These are phyloP conservation scores for Pseudozyma hubeiensis DNA, from an alignment of 1,284 basidiomycete species.

Conservation along the genomic window DNA sequence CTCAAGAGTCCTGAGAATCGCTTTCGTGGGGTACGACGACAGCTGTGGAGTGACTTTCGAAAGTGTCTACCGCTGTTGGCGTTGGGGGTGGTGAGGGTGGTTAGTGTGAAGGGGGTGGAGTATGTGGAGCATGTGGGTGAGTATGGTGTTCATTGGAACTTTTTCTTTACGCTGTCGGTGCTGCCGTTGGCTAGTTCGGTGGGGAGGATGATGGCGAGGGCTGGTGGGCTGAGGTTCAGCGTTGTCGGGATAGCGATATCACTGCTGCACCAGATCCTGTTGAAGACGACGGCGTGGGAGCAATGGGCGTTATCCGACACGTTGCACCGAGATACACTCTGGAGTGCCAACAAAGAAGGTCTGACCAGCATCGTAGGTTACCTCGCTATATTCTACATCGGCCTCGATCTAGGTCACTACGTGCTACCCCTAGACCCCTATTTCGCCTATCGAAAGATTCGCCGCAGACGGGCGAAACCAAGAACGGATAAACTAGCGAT, in stretches of 20 bases:
- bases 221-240: constrained; percentile 73
- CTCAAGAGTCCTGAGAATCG: constrained; percentile 41
- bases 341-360: constrained; percentile 93
- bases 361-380: constrained; percentile 87
- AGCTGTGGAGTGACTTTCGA: constrained; percentile 69
- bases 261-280: constrained; percentile 24
- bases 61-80: constrained; percentile 79
- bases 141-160: constrained; percentile 98
- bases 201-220: constrained; percentile 71
- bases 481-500: constrained; percentile 50
- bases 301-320: constrained; percentile 47
- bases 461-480: constrained; percentile 5
- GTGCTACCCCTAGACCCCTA: constrained; percentile 80
- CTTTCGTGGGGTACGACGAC: constrained; percentile 27
- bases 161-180: constrained; percentile 90
- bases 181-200: constrained; percentile 81
- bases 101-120: constrained; percentile 90
- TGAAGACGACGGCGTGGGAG: constrained; percentile 39
- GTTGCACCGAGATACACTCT: constrained; percentile 72
- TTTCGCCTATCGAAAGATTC: constrained; percentile 49
- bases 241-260: constrained; percentile 76
- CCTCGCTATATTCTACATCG: constrained; percentile 86
- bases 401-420: constrained; percentile 83
- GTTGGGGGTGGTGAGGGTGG: constrained; percentile 81
- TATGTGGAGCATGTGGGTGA: constrained; percentile 95